Evolutionary conservation across 371 early-diverging fungal genomes (phyloP).

Genomic region (Mortierella sp.): DNA sequence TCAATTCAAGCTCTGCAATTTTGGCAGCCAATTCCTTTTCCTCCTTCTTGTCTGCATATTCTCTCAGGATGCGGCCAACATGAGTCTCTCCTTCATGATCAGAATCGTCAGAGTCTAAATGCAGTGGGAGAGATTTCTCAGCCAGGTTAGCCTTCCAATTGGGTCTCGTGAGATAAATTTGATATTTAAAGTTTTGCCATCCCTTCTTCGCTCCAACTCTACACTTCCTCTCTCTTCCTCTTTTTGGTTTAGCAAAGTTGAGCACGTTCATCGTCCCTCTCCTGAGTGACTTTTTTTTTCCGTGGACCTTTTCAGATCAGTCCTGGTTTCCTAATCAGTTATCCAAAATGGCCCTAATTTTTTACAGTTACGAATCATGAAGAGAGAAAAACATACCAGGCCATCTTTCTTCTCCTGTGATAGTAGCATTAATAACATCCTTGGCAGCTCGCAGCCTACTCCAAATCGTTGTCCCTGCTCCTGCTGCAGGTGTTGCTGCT

Average conservation of each 20-base stretch:
- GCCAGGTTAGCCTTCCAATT: background rate
- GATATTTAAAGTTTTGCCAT: background rate
- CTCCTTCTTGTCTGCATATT: constrained; percentile 63
- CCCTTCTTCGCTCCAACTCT: constrained; percentile 8
- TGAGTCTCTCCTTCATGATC: constrained; percentile 72
- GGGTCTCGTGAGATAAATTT: background rate
- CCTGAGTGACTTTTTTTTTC: background rate
- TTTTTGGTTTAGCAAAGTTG: background rate
- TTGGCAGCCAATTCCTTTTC: constrained; percentile 46
- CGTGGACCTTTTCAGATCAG: constrained; percentile 5
- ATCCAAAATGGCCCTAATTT: background rate
- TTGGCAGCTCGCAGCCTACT: constrained; percentile 68
- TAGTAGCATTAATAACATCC: constrained; percentile 67
- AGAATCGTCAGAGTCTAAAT: constrained; percentile 69
- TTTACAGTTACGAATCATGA: background rate
- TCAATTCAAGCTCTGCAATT: constrained; percentile 52
- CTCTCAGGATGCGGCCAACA: constrained; percentile 64
- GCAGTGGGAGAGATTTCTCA: background rate
- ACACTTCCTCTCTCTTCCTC: background rate
- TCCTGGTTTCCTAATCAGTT: background rate
- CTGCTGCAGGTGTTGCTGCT: constrained; percentile 26
- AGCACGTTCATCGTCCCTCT: background rate
- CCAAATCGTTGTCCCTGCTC: constrained; percentile 60
- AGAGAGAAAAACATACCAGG: constrained; percentile 33
- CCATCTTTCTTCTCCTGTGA: constrained; percentile 61